phyloP scores from a whole-genome alignment of 1,139 yeast species.

The Saccharomyces hybrid region DNA sequence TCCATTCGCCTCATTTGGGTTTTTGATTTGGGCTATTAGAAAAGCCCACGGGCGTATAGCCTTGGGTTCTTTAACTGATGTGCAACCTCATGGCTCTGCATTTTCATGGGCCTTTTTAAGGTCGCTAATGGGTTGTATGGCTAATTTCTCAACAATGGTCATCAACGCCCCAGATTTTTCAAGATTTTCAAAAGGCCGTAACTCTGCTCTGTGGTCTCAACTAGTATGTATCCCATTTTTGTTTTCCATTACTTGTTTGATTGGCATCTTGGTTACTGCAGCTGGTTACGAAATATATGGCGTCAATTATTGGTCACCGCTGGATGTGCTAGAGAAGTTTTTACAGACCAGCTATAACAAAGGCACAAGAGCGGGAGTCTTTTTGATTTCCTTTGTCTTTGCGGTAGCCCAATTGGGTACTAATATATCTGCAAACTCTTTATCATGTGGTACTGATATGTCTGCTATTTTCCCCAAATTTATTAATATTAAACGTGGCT shows the following conservation, averaged over 20 bases:
- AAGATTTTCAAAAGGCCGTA: slow-evolving; percentile 59
- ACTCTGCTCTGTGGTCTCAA: slow-evolving; percentile 47
- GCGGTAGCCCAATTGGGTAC: slow-evolving; percentile 85
- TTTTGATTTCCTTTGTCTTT: slow-evolving; percentile 68
- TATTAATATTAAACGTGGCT: slow-evolving; percentile 76
- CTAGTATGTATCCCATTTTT: slow-evolving; percentile 63
- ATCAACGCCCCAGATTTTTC: slow-evolving; percentile 88
- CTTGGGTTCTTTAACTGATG: slow-evolving; percentile 22
- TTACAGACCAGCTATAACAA: slow-evolving; percentile 51
- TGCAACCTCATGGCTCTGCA: slow-evolving; percentile 22
- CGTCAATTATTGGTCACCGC: slow-evolving; percentile 76
- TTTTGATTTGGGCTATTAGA: slow-evolving; percentile 71
- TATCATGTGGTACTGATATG: slow-evolving; percentile 87
- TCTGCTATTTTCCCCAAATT: slow-evolving; percentile 75
- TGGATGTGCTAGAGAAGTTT: slow-evolving; percentile 63
- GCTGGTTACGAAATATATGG: slow-evolving; percentile 69
- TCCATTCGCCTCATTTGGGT: slow-evolving; percentile 74
- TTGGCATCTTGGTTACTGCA: slow-evolving; percentile 82
- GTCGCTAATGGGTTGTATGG: slow-evolving; percentile 71
- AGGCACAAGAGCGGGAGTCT: slow-evolving; percentile 84
- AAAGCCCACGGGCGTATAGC: slow-evolving; percentile 35
- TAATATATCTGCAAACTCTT: slow-evolving; percentile 83
- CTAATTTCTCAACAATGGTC: slow-evolving; percentile 81
- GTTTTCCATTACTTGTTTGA: slow-evolving; percentile 72
- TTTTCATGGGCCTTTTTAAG: slow-evolving; percentile 67